Percentiles rank a stretch among this genome's conserved stretches.
Conservation (phyloP, 2,329 filamentous ascomycete species). For the Aspergillus intermedius region DNA sequence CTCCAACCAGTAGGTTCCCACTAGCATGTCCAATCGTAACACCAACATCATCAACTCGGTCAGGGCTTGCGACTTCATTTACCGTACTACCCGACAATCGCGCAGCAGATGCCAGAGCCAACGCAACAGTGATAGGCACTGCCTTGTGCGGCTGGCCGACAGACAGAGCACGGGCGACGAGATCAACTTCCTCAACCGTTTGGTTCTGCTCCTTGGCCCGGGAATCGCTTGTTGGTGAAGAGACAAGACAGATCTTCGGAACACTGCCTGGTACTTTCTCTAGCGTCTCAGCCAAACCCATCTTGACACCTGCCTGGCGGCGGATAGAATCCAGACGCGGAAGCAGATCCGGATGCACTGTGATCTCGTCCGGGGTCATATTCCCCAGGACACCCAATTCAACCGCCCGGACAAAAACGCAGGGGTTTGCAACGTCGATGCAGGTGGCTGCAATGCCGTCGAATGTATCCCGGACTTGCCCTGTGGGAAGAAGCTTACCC, state of each 20-base stretch:
- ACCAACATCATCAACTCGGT: slow-evolving; percentile 26
- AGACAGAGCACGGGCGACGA: slow-evolving; percentile 46
- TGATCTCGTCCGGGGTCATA: slow-evolving; percentile 51
- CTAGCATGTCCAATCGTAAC: slow-evolving; percentile 42
- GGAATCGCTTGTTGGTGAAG: slow-evolving; percentile 16
- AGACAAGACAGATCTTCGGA: slow-evolving; percentile 58
- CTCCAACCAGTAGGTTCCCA: slow-evolving; percentile 40
- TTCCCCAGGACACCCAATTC: slow-evolving; percentile 39
- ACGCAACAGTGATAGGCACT: slow-evolving; percentile 50
- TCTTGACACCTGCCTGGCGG: slow-evolving; percentile 50
- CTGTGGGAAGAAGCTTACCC: slow-evolving; percentile 56
- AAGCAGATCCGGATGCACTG: slow-evolving; percentile 40
- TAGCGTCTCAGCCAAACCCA: slow-evolving; percentile 51
- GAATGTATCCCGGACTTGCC: slow-evolving; percentile 48
- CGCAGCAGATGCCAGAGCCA: slow-evolving; percentile 46
- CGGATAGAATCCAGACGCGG: slow-evolving; percentile 51
- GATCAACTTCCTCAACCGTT: slow-evolving; percentile 34
- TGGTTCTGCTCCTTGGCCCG: slow-evolving; percentile 8
- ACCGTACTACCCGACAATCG: slow-evolving; percentile 38
- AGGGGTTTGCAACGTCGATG: slow-evolving; percentile 59
- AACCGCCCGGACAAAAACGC: slow-evolving; percentile 53
- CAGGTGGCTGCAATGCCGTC: slow-evolving; percentile 49
- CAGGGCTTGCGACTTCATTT: slow-evolving; percentile 22
- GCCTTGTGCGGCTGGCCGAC: slow-evolving; percentile 54
- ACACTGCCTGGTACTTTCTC: slow-evolving; percentile 47